Evolutionary conservation across 371 early-diverging fungal species (phyloP).

Genomic region (Vairimorpha apis): DNA sequence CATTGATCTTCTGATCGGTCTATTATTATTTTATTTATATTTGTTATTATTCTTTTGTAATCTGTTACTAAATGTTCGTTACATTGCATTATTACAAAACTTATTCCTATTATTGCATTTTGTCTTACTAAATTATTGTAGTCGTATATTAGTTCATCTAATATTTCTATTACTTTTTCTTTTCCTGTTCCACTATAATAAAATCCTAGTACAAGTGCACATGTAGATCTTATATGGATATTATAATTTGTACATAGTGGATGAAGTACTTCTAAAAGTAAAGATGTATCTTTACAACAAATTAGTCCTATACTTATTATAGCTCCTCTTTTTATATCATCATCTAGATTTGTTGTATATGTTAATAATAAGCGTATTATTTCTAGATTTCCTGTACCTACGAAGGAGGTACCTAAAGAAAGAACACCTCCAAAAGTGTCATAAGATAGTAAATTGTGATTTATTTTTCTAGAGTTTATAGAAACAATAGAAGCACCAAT

Average conservation of each 20-base stretch:
- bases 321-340: constrained; percentile 92
- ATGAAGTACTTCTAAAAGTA: constrained; percentile 88
- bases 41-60: constrained; percentile 68
- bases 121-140: constrained; percentile 90
- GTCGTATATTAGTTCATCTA: constrained; percentile 94
- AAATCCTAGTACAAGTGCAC: constrained; percentile 89
- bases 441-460: constrained; percentile 65
- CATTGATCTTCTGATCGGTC: constrained; percentile 83
- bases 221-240: constrained; percentile 91
- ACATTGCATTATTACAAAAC: constrained; percentile 90
- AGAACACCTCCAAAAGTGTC: constrained; percentile 87
- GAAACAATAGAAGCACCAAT: constrained; percentile 65
- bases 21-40: constrained; percentile 75
- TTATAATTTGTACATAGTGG: constrained; percentile 90
- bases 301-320: constrained; percentile 91
- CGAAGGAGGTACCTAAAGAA: constrained; percentile 87
- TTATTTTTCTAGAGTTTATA: constrained; percentile 7
- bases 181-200: constrained; percentile 88
- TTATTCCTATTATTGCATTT: constrained; percentile 87
- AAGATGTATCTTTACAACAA: constrained; percentile 74
- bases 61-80: constrained; percentile 72
- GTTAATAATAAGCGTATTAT: constrained; percentile 75
- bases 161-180: constrained; percentile 69
- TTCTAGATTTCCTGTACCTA: constrained; percentile 87
- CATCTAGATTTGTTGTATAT: constrained; percentile 89